Percentiles rank a stretch among this genome's conserved stretches.
Evolutionary conservation across 805 yeast species (phyloP).

Genomic region (Candida golubevii): DNA sequence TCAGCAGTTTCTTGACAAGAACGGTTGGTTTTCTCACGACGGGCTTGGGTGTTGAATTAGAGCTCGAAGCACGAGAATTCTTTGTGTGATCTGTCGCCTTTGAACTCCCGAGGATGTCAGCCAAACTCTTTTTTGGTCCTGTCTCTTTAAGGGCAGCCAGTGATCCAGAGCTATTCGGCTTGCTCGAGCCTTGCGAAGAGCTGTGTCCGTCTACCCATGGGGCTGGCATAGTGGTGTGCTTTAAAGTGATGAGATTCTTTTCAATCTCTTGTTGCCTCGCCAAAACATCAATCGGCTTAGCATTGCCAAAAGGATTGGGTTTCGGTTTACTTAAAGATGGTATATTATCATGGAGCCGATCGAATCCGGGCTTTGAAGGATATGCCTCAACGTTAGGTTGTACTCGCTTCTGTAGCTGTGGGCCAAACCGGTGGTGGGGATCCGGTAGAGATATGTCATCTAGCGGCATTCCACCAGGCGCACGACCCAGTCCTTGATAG

Average conservation of each 20-base stretch:
- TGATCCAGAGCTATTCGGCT: no score
- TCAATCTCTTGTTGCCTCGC: constrained; percentile 64
- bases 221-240: constrained; percentile 33
- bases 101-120: constrained; percentile 34
- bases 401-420: constrained; percentile 6
- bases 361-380: background rate
- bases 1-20: constrained; percentile 26
- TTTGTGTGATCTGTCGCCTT: constrained; percentile 13
- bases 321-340: constrained; percentile 25
- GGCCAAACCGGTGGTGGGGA: constrained; percentile 4
- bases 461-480: constrained; percentile 16
- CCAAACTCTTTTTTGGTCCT: constrained; percentile 32
- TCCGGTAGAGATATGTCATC: constrained; percentile 8
- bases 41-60: constrained; percentile 25
- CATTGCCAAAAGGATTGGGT: constrained; percentile 75
- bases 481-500: constrained; percentile 4
- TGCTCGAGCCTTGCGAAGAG: background rate
- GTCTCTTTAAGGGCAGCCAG: background rate
- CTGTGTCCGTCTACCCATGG: constrained; percentile 3
- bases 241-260: constrained; percentile 14
- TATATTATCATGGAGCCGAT: background rate
- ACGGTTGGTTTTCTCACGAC: constrained; percentile 30
- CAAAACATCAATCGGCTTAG: constrained; percentile 78
- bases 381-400: background rate
- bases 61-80: constrained; percentile 16